phyloP scores from a whole-genome alignment of 768 basidiomycete species.

The Tricholoma bakamatsutake region DNA sequence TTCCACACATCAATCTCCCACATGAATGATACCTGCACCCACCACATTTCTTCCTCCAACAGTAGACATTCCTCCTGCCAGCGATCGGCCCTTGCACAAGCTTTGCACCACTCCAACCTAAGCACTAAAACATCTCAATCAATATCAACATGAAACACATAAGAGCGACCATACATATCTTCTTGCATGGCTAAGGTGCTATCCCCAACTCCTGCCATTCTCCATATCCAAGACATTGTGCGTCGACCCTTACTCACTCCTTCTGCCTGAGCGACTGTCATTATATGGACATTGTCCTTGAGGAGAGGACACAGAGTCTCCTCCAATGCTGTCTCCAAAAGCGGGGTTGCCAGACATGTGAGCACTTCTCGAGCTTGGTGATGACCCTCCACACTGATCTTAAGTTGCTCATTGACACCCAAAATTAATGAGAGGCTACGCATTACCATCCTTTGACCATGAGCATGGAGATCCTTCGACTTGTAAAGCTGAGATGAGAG shows the following conservation, averaged over 20 bases:
- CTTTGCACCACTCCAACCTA: neutral
- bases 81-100: neutral
- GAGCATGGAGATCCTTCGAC: neutral
- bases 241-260: no score
- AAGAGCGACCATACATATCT: neutral
- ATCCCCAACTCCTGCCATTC: neutral
- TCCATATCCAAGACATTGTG: no score
- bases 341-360: neutral
- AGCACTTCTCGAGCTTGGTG: neutral
- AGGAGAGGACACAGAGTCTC: no score
- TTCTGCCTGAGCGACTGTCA: neutral
- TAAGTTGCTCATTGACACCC: neutral
- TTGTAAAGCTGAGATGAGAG: neutral
- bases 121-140: neutral
- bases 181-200: neutral
- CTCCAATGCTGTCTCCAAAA: neutral
- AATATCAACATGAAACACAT: neutral
- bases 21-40: neutral
- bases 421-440: neutral
- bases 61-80: constrained; percentile 5
- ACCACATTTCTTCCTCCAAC: constrained; percentile 3
- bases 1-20: constrained; percentile 1
- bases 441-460: neutral
- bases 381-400: neutral
- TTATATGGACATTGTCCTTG: neutral